phyloP scores from a whole-genome alignment of 1,284 basidiomycete genomes.

The Athelia psychrophila region DNA sequence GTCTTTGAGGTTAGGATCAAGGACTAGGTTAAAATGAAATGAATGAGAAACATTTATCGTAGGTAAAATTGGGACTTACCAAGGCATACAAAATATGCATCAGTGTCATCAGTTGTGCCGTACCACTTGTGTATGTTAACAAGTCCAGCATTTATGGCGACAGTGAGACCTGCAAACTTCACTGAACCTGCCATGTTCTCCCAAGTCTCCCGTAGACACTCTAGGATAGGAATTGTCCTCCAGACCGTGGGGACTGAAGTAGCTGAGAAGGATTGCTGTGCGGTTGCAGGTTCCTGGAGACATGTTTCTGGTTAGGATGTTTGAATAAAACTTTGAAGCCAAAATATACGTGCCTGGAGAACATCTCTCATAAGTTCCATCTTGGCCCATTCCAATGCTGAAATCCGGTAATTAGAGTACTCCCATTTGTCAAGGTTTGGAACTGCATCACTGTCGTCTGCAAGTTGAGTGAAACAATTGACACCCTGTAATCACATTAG shows the following conservation, averaged over 20 bases:
- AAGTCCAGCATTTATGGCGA: slow-evolving; percentile 10
- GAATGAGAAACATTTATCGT: no score
- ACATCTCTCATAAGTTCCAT: slow-evolving; percentile 18
- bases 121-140: slow-evolving; percentile 25
- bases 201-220: slow-evolving; percentile 22
- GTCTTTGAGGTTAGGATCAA: slow-evolving; percentile 19
- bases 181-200: slow-evolving; percentile 10
- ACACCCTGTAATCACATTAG: slow-evolving; percentile 16
- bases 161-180: slow-evolving; percentile 6
- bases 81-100: slow-evolving; percentile 20
- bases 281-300: slow-evolving; percentile 18
- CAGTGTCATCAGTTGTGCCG: slow-evolving; percentile 9
- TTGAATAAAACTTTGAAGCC: not conserved
- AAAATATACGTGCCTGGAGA: slow-evolving; percentile 13
- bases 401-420: slow-evolving; percentile 17
- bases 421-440: slow-evolving; percentile 20
- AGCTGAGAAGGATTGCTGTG: slow-evolving; percentile 21
- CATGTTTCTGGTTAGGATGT: no score
- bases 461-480: slow-evolving; percentile 17
- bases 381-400: slow-evolving; percentile 14
- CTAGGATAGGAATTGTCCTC: slow-evolving; percentile 22
- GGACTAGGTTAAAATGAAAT: slow-evolving; percentile 10
- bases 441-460: slow-evolving; percentile 19
- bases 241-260: slow-evolving; percentile 20
- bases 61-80: slow-evolving; percentile 10